These are phyloP conservation scores for Lasiodiplodia gonubiensis DNA, from an alignment of 2,329 filamentous ascomycete genomes.

Conservation along the genomic window DNA sequence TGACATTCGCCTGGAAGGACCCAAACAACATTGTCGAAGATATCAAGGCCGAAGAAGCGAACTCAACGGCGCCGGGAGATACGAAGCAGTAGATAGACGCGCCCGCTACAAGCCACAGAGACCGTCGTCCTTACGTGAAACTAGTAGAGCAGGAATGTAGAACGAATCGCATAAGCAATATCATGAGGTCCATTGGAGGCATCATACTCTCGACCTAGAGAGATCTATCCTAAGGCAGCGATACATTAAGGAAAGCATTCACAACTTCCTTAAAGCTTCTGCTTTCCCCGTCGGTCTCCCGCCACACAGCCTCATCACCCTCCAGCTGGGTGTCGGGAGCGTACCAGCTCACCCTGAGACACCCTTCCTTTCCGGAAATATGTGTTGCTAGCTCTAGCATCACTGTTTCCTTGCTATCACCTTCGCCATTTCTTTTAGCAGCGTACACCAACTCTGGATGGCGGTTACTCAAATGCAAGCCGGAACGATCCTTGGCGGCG, in stretches of 20 bases:
- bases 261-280: slow-evolving; percentile 1
- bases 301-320: slow-evolving; percentile 7
- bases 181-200: not conserved
- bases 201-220: not conserved
- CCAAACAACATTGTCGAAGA: slow-evolving; percentile 66
- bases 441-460: not conserved
- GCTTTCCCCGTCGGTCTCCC: not conserved
- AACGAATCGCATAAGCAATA: not conserved
- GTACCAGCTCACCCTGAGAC: not conserved
- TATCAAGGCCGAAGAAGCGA: slow-evolving; percentile 42
- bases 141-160: not conserved
- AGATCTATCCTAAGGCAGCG: not conserved
- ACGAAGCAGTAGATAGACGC: not conserved
- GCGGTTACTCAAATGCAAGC: not conserved
- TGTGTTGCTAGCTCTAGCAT: not conserved
- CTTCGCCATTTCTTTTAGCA: not conserved
- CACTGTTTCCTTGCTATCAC: not conserved
- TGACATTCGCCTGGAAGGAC: slow-evolving; percentile 66
- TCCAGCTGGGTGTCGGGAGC: not conserved
- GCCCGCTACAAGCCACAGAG: not conserved
- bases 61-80: not conserved
- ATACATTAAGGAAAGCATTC: not conserved
- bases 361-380: slow-evolving; percentile 1
- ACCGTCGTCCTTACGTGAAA: not conserved
- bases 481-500: not conserved